Percentiles rank a stretch among this genome's conserved stretches.
These are phyloP conservation scores for Ceratonia siliqua DNA, from an alignment of 306 rosid species.

Conservation along the genomic window DNA sequence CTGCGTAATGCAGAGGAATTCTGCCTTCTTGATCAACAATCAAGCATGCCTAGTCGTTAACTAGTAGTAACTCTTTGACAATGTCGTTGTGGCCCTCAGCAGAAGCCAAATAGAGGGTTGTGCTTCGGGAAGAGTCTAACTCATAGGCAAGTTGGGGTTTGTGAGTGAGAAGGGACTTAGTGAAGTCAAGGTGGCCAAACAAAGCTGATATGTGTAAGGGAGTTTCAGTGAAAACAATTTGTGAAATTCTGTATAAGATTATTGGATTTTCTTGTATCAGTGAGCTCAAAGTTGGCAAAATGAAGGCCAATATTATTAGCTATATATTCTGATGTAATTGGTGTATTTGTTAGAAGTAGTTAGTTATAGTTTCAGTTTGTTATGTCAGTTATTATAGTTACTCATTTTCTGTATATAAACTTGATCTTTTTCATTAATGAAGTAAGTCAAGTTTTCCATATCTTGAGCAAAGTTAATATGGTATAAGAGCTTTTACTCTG, in stretches of 20 bases:
- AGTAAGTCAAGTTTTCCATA: too few species aligned
- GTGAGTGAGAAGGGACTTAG: background rate
- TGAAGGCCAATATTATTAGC: too few species aligned
- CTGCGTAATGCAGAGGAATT: conserved; percentile 25
- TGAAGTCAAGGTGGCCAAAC: background rate
- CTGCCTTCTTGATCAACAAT: background rate
- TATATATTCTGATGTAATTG: too few species aligned
- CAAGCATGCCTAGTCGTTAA: background rate
- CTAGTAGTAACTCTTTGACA: background rate
- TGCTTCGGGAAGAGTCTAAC: background rate
- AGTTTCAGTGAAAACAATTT: background rate
- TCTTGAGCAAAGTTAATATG: too few species aligned
- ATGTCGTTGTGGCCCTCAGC: background rate
- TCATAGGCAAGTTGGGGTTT: background rate
- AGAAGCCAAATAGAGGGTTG: background rate
- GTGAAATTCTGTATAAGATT: background rate
- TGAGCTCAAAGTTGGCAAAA: background rate
- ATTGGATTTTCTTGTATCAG: background rate
- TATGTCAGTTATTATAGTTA: too few species aligned
- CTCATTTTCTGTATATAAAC: too few species aligned
- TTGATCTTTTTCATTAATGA: too few species aligned
- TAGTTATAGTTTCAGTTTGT: too few species aligned
- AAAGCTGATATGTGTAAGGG: background rate
- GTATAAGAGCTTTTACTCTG: too few species aligned
- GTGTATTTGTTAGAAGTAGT: too few species aligned